Evolutionary conservation across 1,284 basidiomycete species (phyloP), one percentile per base, ranked within the genome.

Genomic region (Tylopilus sp.): DNA sequence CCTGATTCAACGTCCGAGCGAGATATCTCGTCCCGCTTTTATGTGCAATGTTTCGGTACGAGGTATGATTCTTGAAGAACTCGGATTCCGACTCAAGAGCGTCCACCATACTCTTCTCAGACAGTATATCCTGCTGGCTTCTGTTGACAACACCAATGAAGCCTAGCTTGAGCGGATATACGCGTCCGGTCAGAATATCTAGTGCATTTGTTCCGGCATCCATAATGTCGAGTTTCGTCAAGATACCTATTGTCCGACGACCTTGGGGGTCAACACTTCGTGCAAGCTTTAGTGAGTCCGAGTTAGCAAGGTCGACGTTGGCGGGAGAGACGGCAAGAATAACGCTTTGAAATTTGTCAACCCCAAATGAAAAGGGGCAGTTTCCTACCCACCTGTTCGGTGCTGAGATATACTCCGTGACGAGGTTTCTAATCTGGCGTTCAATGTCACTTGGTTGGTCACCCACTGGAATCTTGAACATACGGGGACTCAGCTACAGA

Each of bases 141-240:
- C 95, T 85, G 68, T 97, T 97, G 52, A 99, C 95, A 28, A 98
- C 88, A 29, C 95, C 95, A 58, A 98, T 95, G 71, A 99, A 99
- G 35, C 95, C 95, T 15, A 99, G 80, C 72, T 98, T 98, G 60
- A 99, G 82, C 39, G 95, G 95, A 70, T 99, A 99, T 39, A 97
- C 88, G 55, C 94, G 85, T 33, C 95, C 95, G 0, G 92, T 98
- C 42, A 99, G 81, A 60, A 98, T 88, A 69, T 99, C 96, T 41
- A 95, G 75, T 11, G 95, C 95, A 67, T 99, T 96, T 28, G 95
- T 99, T 35, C 95, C 95, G 11, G 94, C 93, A 65, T 98, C 95
- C 95, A 99, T 99, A 36, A 99, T 80, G 72, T 99, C 95, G 42
- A 99, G 82, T 72, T 99, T 99, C 26, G 94, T 95, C 44, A 99